phyloP scores from a whole-genome alignment of 805 yeast genomes.

The Lipomyces yamanashiensis region DNA sequence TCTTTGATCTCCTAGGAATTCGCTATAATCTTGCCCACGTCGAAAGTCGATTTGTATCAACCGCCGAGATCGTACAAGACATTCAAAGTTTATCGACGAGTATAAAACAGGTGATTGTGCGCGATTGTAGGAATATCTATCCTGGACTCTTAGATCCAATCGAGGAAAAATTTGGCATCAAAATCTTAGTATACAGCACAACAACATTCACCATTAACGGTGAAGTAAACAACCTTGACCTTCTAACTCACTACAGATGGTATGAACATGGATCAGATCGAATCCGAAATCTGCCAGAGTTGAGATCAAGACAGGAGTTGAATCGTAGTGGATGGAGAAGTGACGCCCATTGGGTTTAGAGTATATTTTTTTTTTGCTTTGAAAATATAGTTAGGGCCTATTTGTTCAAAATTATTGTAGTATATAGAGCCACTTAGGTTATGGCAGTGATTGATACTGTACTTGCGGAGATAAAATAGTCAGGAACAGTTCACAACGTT shows the following conservation, averaged over 20 bases:
- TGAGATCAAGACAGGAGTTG: constrained; percentile 4
- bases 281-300: constrained; percentile 16
- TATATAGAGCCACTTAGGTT: background rate
- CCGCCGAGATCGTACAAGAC: constrained; percentile 5
- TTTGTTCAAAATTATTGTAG: too few relatives aligned
- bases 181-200: constrained; percentile 12
- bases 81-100: background rate
- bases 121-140: constrained; percentile 26
- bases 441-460: too few relatives aligned
- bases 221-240: constrained; percentile 12
- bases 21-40: constrained; percentile 1
- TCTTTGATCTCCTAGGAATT: constrained; percentile 18
- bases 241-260: constrained; percentile 22
- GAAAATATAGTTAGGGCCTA: too few relatives aligned
- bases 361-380: background rate
- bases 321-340: constrained; percentile 19
- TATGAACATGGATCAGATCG: constrained; percentile 25
- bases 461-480: too few relatives aligned
- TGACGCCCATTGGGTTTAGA: constrained; percentile 25
- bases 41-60: constrained; percentile 5
- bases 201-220: constrained; percentile 25
- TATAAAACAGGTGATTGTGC: constrained; percentile 6
- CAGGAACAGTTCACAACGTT: too few relatives aligned
- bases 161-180: constrained; percentile 5
- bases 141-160: constrained; percentile 12